Evolutionary conservation across 768 basidiomycete genomes (phyloP).

Genomic region (Roridomyces roridus): DNA sequence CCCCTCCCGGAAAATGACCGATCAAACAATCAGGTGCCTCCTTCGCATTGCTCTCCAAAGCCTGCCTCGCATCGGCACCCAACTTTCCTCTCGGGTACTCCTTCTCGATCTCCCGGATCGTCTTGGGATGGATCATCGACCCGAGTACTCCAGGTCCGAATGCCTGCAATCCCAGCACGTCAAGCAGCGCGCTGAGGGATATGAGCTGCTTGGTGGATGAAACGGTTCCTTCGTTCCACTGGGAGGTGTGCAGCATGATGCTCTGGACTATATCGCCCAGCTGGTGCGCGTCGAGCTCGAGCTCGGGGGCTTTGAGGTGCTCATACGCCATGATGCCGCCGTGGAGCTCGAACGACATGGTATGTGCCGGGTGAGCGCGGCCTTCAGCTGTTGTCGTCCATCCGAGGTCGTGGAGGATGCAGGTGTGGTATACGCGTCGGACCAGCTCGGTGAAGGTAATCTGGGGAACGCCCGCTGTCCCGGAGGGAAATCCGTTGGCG

Average conservation of each 20-base stretch:
- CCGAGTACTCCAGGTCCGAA: slow-evolving; percentile 13
- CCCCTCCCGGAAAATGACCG: too few relatives aligned
- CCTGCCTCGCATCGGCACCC: not conserved
- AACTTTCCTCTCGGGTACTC: slow-evolving; percentile 17
- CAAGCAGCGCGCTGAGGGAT: slow-evolving; percentile 16
- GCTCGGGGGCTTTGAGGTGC: not conserved
- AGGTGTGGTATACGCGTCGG: not conserved
- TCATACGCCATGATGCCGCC: slow-evolving; percentile 6
- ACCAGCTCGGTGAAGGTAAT: slow-evolving; percentile 11
- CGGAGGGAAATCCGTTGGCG: slow-evolving; percentile 16
- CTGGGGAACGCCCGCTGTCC: slow-evolving; percentile 9
- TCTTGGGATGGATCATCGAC: slow-evolving; percentile 8
- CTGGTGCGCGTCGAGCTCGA: not conserved
- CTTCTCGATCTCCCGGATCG: slow-evolving; percentile 22
- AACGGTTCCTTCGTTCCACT: slow-evolving; percentile 11
- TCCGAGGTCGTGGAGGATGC: not conserved
- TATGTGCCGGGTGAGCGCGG: not conserved
- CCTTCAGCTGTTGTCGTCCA: not conserved
- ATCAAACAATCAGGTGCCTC: too few relatives aligned
- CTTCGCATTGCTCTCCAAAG: not conserved
- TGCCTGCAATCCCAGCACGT: slow-evolving; percentile 17
- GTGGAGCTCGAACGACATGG: slow-evolving; percentile 4
- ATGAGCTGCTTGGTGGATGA: slow-evolving; percentile 17
- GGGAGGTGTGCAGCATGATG: slow-evolving; percentile 23
- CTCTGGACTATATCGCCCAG: slow-evolving; percentile 24